A percentile compares a stretch with the other conserved stretches of the same genome.
Conservation (phyloP, 2,329 filamentous ascomycete species). For the Cytospora mali region DNA sequence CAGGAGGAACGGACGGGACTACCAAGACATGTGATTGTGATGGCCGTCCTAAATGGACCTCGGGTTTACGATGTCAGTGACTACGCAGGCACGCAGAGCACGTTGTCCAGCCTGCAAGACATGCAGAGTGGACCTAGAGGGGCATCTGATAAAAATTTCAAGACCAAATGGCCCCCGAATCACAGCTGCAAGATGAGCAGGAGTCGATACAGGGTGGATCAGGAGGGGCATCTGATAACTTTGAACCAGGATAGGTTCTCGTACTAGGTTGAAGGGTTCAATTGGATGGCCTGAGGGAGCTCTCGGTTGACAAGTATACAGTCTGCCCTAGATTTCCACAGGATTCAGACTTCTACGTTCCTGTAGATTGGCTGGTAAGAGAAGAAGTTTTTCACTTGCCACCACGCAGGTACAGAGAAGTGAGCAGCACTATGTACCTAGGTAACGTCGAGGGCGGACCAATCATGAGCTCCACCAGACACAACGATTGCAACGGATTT, state of each 20-base stretch:
- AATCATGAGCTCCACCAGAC: neutral
- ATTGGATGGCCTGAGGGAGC: neutral
- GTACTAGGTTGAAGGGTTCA: neutral
- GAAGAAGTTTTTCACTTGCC: neutral
- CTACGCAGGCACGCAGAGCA: no score
- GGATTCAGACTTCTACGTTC: neutral
- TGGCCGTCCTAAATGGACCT: neutral
- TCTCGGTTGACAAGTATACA: neutral
- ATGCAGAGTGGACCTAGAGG: slow-evolving; percentile 19
- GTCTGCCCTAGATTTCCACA: neutral
- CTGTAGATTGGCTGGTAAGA: neutral
- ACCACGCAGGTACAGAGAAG: neutral
- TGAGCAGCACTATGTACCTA: neutral
- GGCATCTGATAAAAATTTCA: slow-evolving; percentile 26
- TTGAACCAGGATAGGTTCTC: slow-evolving; percentile 23
- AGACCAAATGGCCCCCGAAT: neutral
- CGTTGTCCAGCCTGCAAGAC: neutral
- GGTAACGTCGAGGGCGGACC: neutral
- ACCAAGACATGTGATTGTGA: neutral
- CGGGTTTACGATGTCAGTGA: neutral
- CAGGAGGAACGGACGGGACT: neutral
- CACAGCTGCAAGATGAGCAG: slow-evolving; percentile 3
- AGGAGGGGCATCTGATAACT: slow-evolving; percentile 28
- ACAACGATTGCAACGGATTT: neutral
- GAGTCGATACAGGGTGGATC: slow-evolving; percentile 11